phyloP scores from a whole-genome alignment of 83 land plant species.

The Picea abies region DNA sequence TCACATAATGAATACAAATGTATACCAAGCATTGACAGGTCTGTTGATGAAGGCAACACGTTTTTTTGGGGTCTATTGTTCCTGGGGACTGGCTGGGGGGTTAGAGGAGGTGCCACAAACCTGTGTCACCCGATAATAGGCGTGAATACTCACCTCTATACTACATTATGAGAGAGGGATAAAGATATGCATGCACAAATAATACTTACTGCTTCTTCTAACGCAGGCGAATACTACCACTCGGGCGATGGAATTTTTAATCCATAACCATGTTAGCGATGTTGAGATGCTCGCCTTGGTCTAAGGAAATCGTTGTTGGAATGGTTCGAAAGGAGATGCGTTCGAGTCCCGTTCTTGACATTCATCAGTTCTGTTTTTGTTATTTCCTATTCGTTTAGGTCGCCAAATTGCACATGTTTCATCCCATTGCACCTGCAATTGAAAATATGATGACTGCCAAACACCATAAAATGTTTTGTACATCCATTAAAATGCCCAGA shows the following conservation, averaged over 20 bases:
- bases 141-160: neutral
- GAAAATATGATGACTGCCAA: neutral
- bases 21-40: slow-evolving; percentile 8
- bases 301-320: too few species aligned
- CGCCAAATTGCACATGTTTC: neutral
- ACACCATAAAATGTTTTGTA: too few species aligned
- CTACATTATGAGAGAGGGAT: too few species aligned
- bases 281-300: too few species aligned
- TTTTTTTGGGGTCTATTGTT: neutral
- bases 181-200: too few species aligned
- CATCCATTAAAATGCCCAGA: neutral
- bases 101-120: neutral
- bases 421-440: neutral
- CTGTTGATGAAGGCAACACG: slow-evolving; percentile 4
- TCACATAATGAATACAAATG: neutral
- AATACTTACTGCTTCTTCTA: too few species aligned
- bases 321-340: too few species aligned
- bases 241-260: too few species aligned
- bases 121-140: neutral
- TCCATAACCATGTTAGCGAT: too few species aligned
- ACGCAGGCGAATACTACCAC: too few species aligned
- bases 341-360: too few species aligned
- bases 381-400: neutral
- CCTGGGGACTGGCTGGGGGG: neutral
- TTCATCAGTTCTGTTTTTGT: too few species aligned